phyloP scores from a whole-genome alignment of 805 yeast genomes.

The Lipomyces chichibuensis region DNA sequence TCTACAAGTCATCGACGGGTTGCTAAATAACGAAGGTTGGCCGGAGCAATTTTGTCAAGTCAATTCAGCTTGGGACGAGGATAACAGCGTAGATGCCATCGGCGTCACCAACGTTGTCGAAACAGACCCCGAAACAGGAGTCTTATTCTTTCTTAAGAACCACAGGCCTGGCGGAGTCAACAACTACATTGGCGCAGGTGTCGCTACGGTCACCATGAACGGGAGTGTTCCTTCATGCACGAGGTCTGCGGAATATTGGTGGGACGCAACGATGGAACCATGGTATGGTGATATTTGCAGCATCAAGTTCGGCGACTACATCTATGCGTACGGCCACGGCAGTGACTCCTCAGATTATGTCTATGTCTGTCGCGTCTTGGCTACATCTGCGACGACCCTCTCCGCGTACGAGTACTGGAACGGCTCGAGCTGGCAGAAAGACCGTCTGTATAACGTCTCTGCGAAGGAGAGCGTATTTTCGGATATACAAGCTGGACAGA shows the following conservation, averaged over 20 bases:
- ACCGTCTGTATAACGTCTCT: slow-evolving; percentile 8
- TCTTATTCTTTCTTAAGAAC: slow-evolving; percentile 7
- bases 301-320: neutral
- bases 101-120: slow-evolving; percentile 7
- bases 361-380: slow-evolving; percentile 4
- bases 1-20: slow-evolving; percentile 1
- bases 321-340: slow-evolving; percentile 11
- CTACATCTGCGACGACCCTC: slow-evolving; percentile 1
- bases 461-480: slow-evolving; percentile 2
- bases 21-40: slow-evolving; percentile 3
- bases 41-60: slow-evolving; percentile 9
- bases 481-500: slow-evolving; percentile 1
- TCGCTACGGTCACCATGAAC: slow-evolving; percentile 4
- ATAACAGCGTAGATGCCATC: slow-evolving; percentile 5
- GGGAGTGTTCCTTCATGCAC: neutral
- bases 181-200: neutral
- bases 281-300: slow-evolving; percentile 1
- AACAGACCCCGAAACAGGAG: neutral
- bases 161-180: slow-evolving; percentile 7
- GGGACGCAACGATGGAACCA: slow-evolving; percentile 6
- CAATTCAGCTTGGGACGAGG: slow-evolving; percentile 3
- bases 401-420: slow-evolving; percentile 9
- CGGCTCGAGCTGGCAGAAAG: slow-evolving; percentile 2
- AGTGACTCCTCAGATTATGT: neutral
- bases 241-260: slow-evolving; percentile 6